These are phyloP conservation scores for Allium cepa DNA, from an alignment of 106 monocot species.

Conservation along the genomic window DNA sequence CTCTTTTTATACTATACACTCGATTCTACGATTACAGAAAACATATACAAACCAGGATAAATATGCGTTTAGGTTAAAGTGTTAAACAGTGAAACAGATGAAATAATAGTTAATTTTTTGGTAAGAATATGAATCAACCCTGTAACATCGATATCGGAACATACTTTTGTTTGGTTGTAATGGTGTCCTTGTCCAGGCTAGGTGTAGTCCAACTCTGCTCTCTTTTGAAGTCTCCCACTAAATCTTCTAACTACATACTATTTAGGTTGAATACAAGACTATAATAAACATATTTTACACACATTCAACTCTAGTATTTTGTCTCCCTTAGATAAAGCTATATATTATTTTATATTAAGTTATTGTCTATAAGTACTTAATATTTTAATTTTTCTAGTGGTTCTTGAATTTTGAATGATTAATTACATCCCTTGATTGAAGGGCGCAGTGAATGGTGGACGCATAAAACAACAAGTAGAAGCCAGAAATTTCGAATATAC, in stretches of 20 bases:
- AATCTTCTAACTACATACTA: constrained; percentile 1
- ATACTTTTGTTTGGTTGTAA: background rate
- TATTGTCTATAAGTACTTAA: background rate
- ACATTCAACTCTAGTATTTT: background rate
- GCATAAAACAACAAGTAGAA: background rate
- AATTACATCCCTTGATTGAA: too few relatives aligned
- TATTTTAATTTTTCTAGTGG: background rate
- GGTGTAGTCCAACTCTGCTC: background rate
- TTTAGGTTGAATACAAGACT: background rate
- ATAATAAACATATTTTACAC: background rate
- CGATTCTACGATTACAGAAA: background rate
- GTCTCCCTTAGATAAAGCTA: background rate
- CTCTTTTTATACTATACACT: background rate
- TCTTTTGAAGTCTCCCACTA: background rate
- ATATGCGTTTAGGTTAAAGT: background rate
- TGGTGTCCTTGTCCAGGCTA: background rate
- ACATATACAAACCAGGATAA: background rate
- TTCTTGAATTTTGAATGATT: background rate
- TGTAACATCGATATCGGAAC: background rate
- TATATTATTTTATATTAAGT: background rate
- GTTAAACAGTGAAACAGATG: background rate
- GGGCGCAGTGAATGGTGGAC: too few relatives aligned
- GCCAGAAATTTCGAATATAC: background rate
- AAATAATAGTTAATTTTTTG: background rate
- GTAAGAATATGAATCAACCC: background rate